Percentiles rank a stretch among this genome's conserved stretches.
Conservation (phyloP, 306 rosid species). For the Castanea crenata region DNA sequence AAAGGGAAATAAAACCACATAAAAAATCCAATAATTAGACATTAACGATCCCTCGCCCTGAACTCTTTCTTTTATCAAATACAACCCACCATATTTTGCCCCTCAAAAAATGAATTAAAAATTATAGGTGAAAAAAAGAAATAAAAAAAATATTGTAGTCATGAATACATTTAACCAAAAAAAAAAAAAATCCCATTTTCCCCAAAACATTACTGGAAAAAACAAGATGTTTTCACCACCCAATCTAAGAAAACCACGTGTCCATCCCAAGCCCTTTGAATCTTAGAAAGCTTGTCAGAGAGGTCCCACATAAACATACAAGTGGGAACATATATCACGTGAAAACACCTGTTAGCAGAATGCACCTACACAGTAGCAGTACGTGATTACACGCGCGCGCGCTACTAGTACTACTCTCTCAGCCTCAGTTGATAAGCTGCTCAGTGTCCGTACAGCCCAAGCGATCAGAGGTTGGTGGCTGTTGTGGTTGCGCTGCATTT, state of each 20-base stretch:
- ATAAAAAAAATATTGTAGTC: background rate
- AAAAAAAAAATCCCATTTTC: slow-evolving; percentile 17
- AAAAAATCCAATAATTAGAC: slow-evolving; percentile 31
- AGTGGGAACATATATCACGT: slow-evolving; percentile 63
- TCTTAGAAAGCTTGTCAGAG: slow-evolving; percentile 26
- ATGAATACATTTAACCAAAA: slow-evolving; percentile 3
- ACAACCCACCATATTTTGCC: slow-evolving; percentile 32
- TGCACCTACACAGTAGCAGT: background rate
- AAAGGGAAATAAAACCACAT: slow-evolving; percentile 13
- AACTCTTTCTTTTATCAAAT: slow-evolving; percentile 35
- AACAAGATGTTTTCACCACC: slow-evolving; percentile 9
- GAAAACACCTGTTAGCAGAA: slow-evolving; percentile 43
- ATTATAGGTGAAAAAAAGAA: background rate
- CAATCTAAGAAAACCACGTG: slow-evolving; percentile 44
- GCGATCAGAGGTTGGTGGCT: slow-evolving; percentile 18
- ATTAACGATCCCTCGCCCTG: slow-evolving; percentile 17
- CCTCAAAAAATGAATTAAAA: slow-evolving; percentile 5
- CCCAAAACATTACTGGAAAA: slow-evolving; percentile 7
- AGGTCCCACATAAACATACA: slow-evolving; percentile 40
- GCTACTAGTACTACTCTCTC: background rate
- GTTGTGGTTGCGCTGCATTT: slow-evolving; percentile 33
- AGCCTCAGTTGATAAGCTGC: slow-evolving; percentile 36
- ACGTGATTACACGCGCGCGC: background rate
- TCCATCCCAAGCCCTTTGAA: slow-evolving; percentile 28
- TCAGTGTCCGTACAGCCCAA: slow-evolving; percentile 35